Base-by-base conservation (phyloP, 225 moss, liverwort and hornwort genomes). In the Pleurozium schreberi region DNA sequence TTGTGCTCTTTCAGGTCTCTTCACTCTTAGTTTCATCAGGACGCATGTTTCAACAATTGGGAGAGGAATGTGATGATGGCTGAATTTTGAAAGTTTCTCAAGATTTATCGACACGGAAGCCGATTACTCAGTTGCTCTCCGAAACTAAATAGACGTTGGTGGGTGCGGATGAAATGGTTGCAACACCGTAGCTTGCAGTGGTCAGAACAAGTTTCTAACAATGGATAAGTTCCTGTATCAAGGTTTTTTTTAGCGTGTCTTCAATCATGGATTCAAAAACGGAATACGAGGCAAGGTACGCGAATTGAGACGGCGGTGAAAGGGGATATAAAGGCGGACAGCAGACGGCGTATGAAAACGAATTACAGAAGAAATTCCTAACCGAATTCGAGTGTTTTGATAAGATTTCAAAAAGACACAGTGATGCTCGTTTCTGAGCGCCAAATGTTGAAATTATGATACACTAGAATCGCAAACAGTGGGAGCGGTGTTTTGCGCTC, bases 1-100 rank as follows among this genome's bases (percentile, higher is more conserved):
- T 59, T 77, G 86, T 85, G 81, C 84, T 89, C 88, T 86, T 90
- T 86, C 86, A 79, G 79, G 90, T 79, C 88, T 86, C 49, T 82
- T 87, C 92, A 85, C 57, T 45, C 62, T 59, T 28, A 70, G 64
- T 87, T 60, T 84, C 78, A 58, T 47, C 33, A 22, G 42, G 33
- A 75, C 19, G 75, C 81, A 75, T 84, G 69, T 87, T 87, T 71
- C 70, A 82, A 69, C 31, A 66, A 81, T 26, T 84, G 31, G 66
- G 70, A 86, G 55, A 20, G 86, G 70, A 43, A 87, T 63, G 15
- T 64, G 65, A 82, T 40, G 20, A 38, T 57, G 55, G 25, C 80
- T 80, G 27, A 31, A 42, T 23, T 86, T 77, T 45, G 50, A 83
- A 52, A 52, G 45, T 88, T 71, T 58, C 43, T 60, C 60, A 55